Conservation (phyloP, 164 flowering plant species). For the Nelumbo lutea region DNA sequence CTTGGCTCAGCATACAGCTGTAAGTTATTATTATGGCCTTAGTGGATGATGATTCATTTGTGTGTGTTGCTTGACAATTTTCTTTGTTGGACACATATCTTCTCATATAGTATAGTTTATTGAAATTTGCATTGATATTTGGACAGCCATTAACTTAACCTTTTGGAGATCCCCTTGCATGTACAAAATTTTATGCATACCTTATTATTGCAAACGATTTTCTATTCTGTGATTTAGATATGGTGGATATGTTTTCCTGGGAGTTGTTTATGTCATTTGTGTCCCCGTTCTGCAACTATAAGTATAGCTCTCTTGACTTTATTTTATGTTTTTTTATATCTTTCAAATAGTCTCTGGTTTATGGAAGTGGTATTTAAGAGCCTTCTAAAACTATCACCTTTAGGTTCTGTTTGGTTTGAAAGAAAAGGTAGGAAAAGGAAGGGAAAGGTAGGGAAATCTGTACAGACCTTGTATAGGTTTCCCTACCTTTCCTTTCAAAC, state of each 20-base stretch:
- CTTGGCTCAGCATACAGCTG: conserved; percentile 56
- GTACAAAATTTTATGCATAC: neutral
- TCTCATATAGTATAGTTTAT: neutral
- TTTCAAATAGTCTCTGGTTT: neutral
- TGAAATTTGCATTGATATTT: neutral
- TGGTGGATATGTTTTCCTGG: neutral
- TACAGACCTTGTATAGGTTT: no score
- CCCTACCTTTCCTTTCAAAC: no score
- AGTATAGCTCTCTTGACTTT: neutral
- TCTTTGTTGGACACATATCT: neutral
- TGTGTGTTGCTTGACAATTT: neutral
- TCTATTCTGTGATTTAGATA: neutral
- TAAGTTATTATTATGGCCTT: conserved; percentile 11
- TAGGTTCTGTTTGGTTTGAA: no score
- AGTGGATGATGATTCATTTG: neutral
- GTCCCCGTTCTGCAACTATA: neutral
- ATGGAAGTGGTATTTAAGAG: neutral
- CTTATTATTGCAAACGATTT: neutral
- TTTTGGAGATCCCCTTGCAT: neutral
- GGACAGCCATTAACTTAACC: neutral
- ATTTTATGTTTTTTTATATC: neutral
- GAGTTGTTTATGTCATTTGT: neutral
- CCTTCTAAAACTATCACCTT: no score
- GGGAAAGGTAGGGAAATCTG: no score
- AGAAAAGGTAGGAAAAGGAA: no score